phyloP scores from a whole-genome alignment of 306 rosid species.

The Malus orientalis region DNA sequence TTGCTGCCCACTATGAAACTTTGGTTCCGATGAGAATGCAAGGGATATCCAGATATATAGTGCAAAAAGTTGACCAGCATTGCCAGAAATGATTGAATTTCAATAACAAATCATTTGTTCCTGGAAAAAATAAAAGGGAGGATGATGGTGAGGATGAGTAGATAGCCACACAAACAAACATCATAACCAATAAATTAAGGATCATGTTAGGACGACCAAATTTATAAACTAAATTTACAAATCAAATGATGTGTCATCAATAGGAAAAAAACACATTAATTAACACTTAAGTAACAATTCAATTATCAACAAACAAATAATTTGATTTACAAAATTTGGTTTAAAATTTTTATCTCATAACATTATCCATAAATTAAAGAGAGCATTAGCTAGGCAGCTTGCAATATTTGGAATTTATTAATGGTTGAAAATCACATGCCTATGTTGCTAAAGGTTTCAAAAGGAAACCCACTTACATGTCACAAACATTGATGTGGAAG shows the following conservation, averaged over 20 bases:
- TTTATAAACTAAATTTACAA: too few species aligned
- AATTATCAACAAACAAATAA: too few species aligned
- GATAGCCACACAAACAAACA: background rate
- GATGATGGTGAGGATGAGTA: background rate
- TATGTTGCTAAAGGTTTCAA: background rate
- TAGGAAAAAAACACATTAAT: too few species aligned
- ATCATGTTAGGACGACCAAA: too few species aligned
- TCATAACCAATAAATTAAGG: background rate
- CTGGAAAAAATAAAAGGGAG: background rate
- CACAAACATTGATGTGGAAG: background rate
- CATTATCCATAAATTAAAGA: background rate
- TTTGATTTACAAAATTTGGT: too few species aligned
- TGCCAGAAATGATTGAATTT: background rate
- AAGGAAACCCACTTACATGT: slow-evolving; percentile 10
- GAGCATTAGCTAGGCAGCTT: background rate
- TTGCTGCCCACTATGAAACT: background rate
- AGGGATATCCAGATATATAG: background rate
- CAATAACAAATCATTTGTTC: slow-evolving; percentile 1
- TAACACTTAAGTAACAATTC: too few species aligned
- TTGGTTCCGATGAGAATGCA: background rate
- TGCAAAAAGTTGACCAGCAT: background rate
- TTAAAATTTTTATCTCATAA: background rate
- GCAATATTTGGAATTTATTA: background rate
- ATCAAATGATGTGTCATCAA: too few species aligned
- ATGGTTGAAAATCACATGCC: background rate